Evolutionary conservation across 768 basidiomycete genomes (phyloP).

Genomic region (Rhodotorula diobovata): DNA sequence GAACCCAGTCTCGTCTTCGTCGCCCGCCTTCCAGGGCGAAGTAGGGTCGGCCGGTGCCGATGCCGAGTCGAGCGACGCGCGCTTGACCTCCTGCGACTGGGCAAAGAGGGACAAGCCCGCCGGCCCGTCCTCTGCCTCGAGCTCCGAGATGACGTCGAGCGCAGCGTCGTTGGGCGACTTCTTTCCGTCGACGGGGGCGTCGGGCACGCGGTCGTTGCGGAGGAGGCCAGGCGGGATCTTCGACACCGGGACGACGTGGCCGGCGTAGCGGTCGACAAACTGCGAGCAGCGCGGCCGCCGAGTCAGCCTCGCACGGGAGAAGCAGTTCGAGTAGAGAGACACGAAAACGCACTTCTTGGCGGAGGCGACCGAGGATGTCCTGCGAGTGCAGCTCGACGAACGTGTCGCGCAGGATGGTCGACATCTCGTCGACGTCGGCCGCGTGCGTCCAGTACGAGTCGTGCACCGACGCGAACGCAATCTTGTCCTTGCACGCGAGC

Average conservation of each 20-base stretch:
- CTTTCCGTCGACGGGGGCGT: background rate
- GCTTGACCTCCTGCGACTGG: slow-evolving; percentile 16
- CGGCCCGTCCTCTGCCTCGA: slow-evolving; percentile 34
- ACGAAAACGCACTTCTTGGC: slow-evolving; percentile 60
- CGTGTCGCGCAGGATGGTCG: slow-evolving; percentile 78
- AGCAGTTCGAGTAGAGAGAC: background rate
- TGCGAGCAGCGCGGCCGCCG: background rate
- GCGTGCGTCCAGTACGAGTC: slow-evolving; percentile 99
- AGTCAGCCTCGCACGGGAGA: background rate
- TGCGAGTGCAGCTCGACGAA: slow-evolving; percentile 89
- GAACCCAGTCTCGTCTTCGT: slow-evolving; percentile 18
- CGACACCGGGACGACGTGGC: slow-evolving; percentile 47
- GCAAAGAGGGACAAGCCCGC: slow-evolving; percentile 28
- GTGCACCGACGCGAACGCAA: slow-evolving; percentile 93
- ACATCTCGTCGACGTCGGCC: slow-evolving; percentile 78
- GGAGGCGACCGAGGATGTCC: slow-evolving; percentile 69
- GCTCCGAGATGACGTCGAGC: slow-evolving; percentile 28
- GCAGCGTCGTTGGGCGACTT: background rate
- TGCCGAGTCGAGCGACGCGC: slow-evolving; percentile 1
- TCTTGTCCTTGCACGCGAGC: slow-evolving; percentile 67
- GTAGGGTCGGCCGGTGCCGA: background rate
- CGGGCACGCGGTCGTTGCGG: background rate
- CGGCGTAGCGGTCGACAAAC: slow-evolving; percentile 77
- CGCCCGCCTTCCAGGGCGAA: background rate
- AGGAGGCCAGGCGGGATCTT: slow-evolving; percentile 36